Evolutionary conservation across 495 filamentous ascomycete species (phyloP).

Genomic region (Patellaria atrata): DNA sequence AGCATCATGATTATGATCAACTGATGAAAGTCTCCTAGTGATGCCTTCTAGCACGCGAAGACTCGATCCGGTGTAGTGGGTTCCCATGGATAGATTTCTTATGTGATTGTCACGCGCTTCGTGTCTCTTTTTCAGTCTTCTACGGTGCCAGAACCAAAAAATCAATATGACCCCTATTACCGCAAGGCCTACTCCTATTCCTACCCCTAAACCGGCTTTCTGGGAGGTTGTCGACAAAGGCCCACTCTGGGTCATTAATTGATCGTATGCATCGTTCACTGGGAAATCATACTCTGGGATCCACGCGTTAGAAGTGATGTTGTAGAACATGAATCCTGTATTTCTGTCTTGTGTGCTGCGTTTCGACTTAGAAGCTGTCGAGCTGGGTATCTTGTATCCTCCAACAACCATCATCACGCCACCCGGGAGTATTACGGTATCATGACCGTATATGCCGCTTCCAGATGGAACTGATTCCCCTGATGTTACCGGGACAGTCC

Average conservation of each 20-base stretch:
- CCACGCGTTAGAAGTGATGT: conserved; percentile 64
- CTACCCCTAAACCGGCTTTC: conserved; percentile 57
- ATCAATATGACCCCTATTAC: conserved; percentile 36
- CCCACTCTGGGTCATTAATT: conserved; percentile 7
- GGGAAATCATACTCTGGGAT: conserved; percentile 52
- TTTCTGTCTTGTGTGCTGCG: conserved; percentile 24
- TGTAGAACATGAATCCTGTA: conserved; percentile 51
- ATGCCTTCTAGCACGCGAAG: too few species aligned
- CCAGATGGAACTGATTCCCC: conserved; percentile 33
- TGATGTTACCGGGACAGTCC: conserved; percentile 43
- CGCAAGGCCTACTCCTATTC: conserved; percentile 52
- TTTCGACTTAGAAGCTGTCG: conserved; percentile 29
- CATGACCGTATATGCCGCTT: conserved; percentile 70
- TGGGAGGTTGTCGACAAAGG: conserved; percentile 28
- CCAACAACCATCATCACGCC: conserved; percentile 83
- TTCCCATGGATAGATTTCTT: conserved; percentile 36
- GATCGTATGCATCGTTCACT: conserved; percentile 4
- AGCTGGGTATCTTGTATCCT: conserved; percentile 52
- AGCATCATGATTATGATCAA: too few species aligned
- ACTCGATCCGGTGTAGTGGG: too few species aligned
- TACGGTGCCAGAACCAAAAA: conserved; percentile 43
- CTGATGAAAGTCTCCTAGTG: too few species aligned
- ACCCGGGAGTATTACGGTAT: conserved; percentile 66
- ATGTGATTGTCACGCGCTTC: conserved; percentile 38
- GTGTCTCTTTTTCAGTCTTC: conserved; percentile 35